Conservation (phyloP, 2,329 filamentous ascomycete species). For the Sporothrix sp. region DNA sequence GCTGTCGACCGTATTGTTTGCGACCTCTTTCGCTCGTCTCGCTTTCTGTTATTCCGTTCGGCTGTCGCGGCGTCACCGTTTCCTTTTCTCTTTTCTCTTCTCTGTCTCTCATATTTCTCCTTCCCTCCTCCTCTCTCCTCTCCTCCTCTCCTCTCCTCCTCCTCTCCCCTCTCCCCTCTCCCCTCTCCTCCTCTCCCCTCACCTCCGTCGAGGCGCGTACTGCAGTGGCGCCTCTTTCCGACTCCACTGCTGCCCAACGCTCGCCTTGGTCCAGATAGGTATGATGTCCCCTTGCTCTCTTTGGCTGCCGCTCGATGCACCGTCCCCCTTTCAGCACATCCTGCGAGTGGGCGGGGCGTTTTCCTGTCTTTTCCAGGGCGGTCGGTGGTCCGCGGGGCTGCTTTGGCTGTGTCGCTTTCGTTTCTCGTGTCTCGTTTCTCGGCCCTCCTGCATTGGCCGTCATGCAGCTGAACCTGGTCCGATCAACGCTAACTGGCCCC, state of each 20-base stretch:
- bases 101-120: not conserved
- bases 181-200: not conserved
- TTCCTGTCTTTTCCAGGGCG: conserved; percentile 1
- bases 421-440: not conserved
- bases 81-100: not conserved
- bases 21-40: not conserved
- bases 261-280: conserved; percentile 1
- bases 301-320: not conserved
- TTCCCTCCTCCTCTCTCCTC: not conserved
- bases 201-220: not conserved
- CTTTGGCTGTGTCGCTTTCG: conserved; percentile 6
- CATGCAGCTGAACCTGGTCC: conserved; percentile 16
- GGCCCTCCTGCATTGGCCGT: conserved; percentile 10
- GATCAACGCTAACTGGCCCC: conserved; percentile 17
- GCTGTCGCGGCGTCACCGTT: not conserved
- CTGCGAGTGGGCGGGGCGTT: not conserved
- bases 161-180: not conserved
- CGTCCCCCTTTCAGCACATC: not conserved
- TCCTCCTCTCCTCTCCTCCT: not conserved
- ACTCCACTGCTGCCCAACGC: conserved; percentile 17
- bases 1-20: not conserved
- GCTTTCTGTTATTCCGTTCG: not conserved
- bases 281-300: not conserved
- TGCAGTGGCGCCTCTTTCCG: not conserved
- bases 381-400: conserved; percentile 4